These are phyloP conservation scores for Schrenkiella parvula DNA, from an alignment of 345 rosid genomes.

Conservation along the genomic window DNA sequence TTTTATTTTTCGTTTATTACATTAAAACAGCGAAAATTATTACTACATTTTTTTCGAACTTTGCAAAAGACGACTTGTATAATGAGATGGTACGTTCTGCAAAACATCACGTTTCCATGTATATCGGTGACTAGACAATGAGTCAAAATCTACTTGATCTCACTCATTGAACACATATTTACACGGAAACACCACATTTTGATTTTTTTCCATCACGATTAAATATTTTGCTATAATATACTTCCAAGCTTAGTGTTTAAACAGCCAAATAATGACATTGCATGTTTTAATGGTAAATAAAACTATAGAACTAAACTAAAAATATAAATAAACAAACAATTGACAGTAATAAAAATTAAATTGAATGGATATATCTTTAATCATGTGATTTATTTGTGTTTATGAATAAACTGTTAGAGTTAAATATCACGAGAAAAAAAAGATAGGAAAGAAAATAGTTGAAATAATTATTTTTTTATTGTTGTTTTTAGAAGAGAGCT, in stretches of 20 bases:
- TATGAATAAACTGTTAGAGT: no score
- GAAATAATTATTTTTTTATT: no score
- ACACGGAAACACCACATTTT: constrained; percentile 2
- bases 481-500: no score
- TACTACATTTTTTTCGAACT: not conserved
- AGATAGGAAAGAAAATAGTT: no score
- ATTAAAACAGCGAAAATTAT: not conserved
- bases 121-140: constrained; percentile 24
- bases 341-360: not conserved
- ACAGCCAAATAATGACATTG: constrained; percentile 13
- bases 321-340: not conserved
- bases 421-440: no score
- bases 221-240: not conserved
- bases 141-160: constrained; percentile 2
- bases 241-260: not conserved
- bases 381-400: no score
- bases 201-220: not conserved
- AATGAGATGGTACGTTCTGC: constrained; percentile 6
- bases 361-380: no score
- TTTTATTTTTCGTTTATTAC: not conserved
- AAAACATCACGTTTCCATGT: constrained; percentile 19
- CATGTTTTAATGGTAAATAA: not conserved
- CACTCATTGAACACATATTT: not conserved
- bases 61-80: not conserved
- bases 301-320: not conserved